phyloP scores from a whole-genome alignment of 2,329 filamentous ascomycete genomes.

The Sporothrix sp. region DNA sequence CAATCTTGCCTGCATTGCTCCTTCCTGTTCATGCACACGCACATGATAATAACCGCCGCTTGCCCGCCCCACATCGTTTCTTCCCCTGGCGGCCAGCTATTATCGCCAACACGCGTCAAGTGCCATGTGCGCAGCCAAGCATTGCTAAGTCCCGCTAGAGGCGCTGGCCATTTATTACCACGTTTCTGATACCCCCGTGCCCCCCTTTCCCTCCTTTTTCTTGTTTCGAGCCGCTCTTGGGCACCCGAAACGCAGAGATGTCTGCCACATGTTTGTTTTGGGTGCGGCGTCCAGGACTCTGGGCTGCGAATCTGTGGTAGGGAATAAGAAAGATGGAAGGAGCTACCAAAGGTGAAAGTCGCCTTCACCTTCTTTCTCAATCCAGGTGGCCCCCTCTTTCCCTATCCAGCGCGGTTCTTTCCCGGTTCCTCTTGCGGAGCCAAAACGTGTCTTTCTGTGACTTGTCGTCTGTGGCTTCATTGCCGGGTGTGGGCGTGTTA shows the following conservation, averaged over 20 bases:
- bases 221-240: constrained; percentile 2
- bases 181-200: constrained; percentile 1
- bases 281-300: background rate
- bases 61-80: too few species aligned
- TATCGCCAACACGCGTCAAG: constrained; percentile 4
- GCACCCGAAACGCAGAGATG: background rate
- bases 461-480: too few species aligned
- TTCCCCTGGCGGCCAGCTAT: background rate
- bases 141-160: background rate
- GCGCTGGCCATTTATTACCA: background rate
- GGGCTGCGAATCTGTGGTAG: background rate
- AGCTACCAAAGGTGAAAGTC: background rate
- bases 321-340: background rate
- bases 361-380: background rate
- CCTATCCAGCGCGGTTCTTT: background rate
- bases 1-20: too few species aligned
- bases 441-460: background rate
- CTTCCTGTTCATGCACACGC: constrained; percentile 1
- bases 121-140: constrained; percentile 2
- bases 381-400: background rate
- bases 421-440: background rate
- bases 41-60: too few species aligned
- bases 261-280: constrained; percentile 1
- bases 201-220: background rate
- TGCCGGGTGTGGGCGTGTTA: too few species aligned